These are phyloP conservation scores for Hypholoma sublateritium DNA, from an alignment of 768 basidiomycete species.

Conservation along the genomic window DNA sequence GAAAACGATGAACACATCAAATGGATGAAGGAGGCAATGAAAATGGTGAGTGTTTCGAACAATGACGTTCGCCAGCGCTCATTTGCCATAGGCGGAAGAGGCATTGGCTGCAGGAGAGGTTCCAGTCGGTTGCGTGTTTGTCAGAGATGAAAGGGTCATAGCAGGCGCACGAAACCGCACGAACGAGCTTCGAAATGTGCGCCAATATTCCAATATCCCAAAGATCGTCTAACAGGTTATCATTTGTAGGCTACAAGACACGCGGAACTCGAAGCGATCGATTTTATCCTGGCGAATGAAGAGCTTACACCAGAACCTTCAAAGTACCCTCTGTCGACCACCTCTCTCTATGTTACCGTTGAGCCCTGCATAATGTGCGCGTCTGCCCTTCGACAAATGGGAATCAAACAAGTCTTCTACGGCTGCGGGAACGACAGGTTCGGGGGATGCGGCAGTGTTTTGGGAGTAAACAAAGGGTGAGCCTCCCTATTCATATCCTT, in stretches of 20 bases:
- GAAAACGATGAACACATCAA: conserved; percentile 32
- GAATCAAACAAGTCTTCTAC: conserved; percentile 87
- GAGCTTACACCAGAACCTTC: conserved; percentile 50
- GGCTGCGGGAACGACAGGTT: conserved; percentile 96
- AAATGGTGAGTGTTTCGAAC: conserved; percentile 56
- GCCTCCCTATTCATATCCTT: conserved; percentile 19
- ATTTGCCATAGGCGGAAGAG: conserved; percentile 63
- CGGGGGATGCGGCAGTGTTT: conserved; percentile 93
- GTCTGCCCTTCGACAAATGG: conserved; percentile 90
- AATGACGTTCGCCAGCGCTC: background rate
- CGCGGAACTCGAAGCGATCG: conserved; percentile 96
- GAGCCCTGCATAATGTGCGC: conserved; percentile 99
- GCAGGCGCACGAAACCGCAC: conserved; percentile 91
- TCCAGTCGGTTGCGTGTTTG: conserved; percentile 96
- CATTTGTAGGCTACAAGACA: conserved; percentile 83
- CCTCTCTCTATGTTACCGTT: conserved; percentile 94
- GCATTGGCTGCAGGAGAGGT: conserved; percentile 86
- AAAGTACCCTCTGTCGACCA: conserved; percentile 68
- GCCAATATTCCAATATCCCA: conserved; percentile 11
- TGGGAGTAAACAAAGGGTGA: conserved; percentile 80
- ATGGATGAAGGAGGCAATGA: conserved; percentile 86
- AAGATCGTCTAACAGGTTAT: conserved; percentile 2
- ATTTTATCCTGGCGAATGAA: conserved; percentile 71
- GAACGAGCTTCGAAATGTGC: conserved; percentile 89
- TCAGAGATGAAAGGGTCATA: conserved; percentile 73